Evolutionary conservation across 73 alveolate species (phyloP), one percentile per base, ranked within the genome.

Genomic region (Paramecium sexaurelia): DNA sequence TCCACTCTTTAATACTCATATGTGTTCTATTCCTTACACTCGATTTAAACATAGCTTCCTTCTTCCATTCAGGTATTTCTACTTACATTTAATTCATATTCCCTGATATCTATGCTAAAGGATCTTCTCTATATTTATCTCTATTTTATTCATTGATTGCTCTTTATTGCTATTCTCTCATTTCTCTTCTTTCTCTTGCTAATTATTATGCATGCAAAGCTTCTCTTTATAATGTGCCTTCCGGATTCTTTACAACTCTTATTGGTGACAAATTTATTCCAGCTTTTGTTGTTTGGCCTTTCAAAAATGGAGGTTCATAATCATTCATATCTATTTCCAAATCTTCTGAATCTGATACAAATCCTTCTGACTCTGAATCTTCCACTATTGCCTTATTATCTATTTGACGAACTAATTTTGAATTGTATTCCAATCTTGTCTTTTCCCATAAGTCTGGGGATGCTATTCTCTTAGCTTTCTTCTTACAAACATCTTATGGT

Each of bases 371-470:
- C n/a, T 93, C 83, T 35, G 85, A 57, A 51, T 95, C 96, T 6
- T 69, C 90, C 15, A 37, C 41, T 13, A 84, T 36, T 13, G 87
- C 78, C 9, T 92, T 87, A 51, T 88, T 37, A 75, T 93, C 95
- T 6, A 97, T 93, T 8, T 95, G 95, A 41, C 96, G 93, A 15
- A 85, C 96, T 57, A 94, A 92, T 37, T 92, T 92, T 69, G 95
- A 84, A 51, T 98, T 99, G 33, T 95, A 96, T 85, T 95, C 92
- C 84, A 97, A 96, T 95, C 96, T 95, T 33, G 95, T 92, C 55
- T 93, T 75, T 75, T 98, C 99, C 99, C 99, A 98, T 27, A 96
- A 87, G 84, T 98, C 99, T 45, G 98, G 98, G 20, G 98, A 96
- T 10, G 97, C 96, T 32, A 97, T 93, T 55, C 97, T 85, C 78